These are phyloP conservation scores for Wickerhamomyces ciferrii DNA, from an alignment of 805 yeast species.

Conservation along the genomic window DNA sequence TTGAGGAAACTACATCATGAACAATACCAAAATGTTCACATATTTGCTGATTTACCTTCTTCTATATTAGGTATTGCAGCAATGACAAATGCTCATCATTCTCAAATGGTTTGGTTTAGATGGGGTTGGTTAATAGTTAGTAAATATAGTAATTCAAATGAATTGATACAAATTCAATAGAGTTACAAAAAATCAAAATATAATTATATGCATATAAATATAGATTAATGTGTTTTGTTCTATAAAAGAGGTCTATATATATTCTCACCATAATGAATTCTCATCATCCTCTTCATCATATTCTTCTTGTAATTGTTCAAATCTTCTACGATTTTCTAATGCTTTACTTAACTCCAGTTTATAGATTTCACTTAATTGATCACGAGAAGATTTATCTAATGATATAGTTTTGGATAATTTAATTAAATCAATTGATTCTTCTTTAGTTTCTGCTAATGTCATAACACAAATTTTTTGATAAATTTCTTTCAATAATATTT, in stretches of 20 bases:
- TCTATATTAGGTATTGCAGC: conserved; percentile 45
- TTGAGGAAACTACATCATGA: conserved; percentile 1
- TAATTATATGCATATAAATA: conserved; percentile 1
- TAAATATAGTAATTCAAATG: conserved; percentile 74
- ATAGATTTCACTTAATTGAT: neutral
- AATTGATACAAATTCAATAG: conserved; percentile 31
- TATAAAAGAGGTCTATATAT: conserved; percentile 1
- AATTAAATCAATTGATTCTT: neutral
- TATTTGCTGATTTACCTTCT: conserved; percentile 27
- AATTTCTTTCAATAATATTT: neutral
- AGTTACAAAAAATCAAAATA: too few species aligned
- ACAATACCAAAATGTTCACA: conserved; percentile 29
- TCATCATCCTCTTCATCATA: conserved; percentile 27
- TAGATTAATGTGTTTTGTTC: neutral
- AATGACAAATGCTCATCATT: conserved; percentile 75
- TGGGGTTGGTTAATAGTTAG: conserved; percentile 81
- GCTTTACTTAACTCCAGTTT: conserved; percentile 1
- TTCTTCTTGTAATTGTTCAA: conserved; percentile 19
- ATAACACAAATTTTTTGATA: neutral
- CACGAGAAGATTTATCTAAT: neutral
- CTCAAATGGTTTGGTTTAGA: conserved; percentile 95
- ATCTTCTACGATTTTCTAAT: conserved; percentile 7
- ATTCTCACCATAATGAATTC: conserved; percentile 21
- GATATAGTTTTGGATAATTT: neutral
- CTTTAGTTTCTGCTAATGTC: neutral